These are phyloP conservation scores for Colletotrichum chlorophyti DNA, from an alignment of 2,329 filamentous ascomycete genomes.

Conservation along the genomic window DNA sequence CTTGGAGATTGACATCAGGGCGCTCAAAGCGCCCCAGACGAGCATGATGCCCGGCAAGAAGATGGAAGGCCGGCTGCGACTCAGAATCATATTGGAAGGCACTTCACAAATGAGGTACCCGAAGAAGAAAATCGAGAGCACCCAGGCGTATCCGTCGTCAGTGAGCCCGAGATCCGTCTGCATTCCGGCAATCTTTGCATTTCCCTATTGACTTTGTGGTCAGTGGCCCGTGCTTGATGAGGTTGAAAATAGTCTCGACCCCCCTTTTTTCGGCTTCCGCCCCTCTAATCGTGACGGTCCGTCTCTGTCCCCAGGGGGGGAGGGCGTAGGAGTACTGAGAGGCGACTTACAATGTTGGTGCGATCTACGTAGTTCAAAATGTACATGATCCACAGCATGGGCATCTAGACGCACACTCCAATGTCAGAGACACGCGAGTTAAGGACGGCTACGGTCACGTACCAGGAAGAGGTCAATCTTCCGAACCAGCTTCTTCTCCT, in stretches of 20 bases:
- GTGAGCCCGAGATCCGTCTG: constrained; percentile 49
- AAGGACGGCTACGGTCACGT: too few relatives aligned
- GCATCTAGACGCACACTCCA: not conserved
- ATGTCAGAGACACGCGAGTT: too few relatives aligned
- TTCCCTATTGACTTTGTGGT: constrained; percentile 40
- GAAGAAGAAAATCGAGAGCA: constrained; percentile 61
- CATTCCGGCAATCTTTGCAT: constrained; percentile 60
- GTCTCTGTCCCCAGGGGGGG: too few relatives aligned
- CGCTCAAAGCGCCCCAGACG: constrained; percentile 52
- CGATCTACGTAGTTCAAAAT: constrained; percentile 38
- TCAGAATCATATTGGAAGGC: constrained; percentile 60
- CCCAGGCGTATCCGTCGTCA: constrained; percentile 57
- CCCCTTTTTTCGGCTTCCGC: not conserved
- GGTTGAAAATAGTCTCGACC: not conserved
- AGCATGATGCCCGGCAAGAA: constrained; percentile 60
- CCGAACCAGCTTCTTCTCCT: constrained; percentile 31
- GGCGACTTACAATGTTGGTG: constrained; percentile 36
- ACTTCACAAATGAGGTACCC: constrained; percentile 60
- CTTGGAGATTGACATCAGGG: constrained; percentile 56
- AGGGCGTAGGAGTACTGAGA: not conserved
- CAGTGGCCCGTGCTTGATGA: not conserved
- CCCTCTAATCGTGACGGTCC: not conserved
- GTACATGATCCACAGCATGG: constrained; percentile 31
- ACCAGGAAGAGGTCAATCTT: constrained; percentile 30
- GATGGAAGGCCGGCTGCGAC: constrained; percentile 53